Percentiles rank a stretch among this genome's conserved stretches.
Evolutionary conservation across 805 yeast genomes (phyloP).

Genomic region (Ogataea paradorogensis): DNA sequence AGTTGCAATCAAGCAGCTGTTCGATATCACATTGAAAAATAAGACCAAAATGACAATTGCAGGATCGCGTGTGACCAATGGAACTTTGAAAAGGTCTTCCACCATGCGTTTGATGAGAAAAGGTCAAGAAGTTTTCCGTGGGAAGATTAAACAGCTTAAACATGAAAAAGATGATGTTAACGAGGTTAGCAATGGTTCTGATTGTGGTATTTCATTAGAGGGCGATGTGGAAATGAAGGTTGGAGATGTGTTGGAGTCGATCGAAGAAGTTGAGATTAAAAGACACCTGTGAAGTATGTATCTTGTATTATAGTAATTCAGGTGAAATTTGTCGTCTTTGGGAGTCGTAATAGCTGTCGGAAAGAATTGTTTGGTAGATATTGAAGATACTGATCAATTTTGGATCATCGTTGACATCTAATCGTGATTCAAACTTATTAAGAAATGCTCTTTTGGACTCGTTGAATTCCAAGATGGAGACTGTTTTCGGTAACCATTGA

Average conservation of each 20-base stretch:
- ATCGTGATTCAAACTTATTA: conserved; percentile 5
- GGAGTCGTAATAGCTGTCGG: conserved; percentile 16
- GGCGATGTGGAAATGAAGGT: conserved; percentile 32
- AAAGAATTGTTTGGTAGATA: conserved; percentile 3
- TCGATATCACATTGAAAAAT: conserved; percentile 60
- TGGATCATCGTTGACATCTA: neutral
- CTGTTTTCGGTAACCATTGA: conserved; percentile 16
- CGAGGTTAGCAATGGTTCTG: conserved; percentile 80
- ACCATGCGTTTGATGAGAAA: conserved; percentile 37
- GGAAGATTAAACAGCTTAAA: conserved; percentile 64
- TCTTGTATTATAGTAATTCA: conserved; percentile 2
- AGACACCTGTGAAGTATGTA: conserved; percentile 41
- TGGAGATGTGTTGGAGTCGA: conserved; percentile 75
- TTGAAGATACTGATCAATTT: conserved; percentile 1
- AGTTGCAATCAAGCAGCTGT: conserved; percentile 66
- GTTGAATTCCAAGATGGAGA: conserved; percentile 20
- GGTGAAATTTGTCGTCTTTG: conserved; percentile 10
- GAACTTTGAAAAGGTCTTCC: conserved; percentile 60
- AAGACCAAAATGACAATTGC: conserved; percentile 65
- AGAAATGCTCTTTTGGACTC: conserved; percentile 25
- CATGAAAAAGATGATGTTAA: conserved; percentile 75
- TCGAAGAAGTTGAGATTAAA: conserved; percentile 61
- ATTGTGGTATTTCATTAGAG: conserved; percentile 82
- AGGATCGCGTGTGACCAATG: conserved; percentile 78
- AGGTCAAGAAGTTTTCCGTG: conserved; percentile 46